Evolutionary conservation across 208 protist genomes (phyloP).

Genomic region (Lotmaria passim): DNA sequence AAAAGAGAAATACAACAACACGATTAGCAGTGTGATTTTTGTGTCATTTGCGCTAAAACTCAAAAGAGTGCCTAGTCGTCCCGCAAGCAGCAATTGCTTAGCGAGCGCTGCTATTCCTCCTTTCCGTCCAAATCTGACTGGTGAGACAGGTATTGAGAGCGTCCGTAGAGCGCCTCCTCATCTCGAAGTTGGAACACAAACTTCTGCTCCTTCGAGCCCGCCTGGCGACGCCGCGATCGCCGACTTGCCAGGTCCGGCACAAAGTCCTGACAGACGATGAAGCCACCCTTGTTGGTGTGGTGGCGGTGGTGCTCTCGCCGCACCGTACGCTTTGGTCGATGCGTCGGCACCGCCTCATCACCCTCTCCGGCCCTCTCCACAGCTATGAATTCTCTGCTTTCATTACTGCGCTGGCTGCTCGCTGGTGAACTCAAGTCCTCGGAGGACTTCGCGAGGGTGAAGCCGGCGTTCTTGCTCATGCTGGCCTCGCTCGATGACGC

Average conservation of each 20-base stretch:
- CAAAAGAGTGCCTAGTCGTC: too few species aligned
- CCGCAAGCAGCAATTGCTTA: too few species aligned
- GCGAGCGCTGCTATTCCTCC: too few species aligned
- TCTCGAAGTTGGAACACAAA: neutral
- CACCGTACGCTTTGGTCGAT: neutral
- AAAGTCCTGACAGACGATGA: conserved; percentile 1
- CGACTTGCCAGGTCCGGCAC: neutral
- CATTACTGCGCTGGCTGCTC: too few species aligned
- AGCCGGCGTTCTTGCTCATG: neutral
- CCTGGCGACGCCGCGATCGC: neutral
- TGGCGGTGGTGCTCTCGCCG: conserved; percentile 3
- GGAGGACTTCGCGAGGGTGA: neutral
- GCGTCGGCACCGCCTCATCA: neutral
- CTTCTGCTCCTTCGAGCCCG: conserved; percentile 1
- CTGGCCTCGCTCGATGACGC: neutral
- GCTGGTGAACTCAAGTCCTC: neutral
- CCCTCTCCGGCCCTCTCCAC: neutral
- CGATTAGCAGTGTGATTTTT: too few species aligned
- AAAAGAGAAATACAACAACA: too few species aligned
- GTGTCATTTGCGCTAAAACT: too few species aligned
- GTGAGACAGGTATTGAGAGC: neutral
- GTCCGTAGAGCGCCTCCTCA: neutral
- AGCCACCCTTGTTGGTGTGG: neutral
- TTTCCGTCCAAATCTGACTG: neutral
- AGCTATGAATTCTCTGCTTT: too few species aligned